phyloP scores from a whole-genome alignment of 2,329 filamentous ascomycete genomes.

The Samsoniella hepiali region DNA sequence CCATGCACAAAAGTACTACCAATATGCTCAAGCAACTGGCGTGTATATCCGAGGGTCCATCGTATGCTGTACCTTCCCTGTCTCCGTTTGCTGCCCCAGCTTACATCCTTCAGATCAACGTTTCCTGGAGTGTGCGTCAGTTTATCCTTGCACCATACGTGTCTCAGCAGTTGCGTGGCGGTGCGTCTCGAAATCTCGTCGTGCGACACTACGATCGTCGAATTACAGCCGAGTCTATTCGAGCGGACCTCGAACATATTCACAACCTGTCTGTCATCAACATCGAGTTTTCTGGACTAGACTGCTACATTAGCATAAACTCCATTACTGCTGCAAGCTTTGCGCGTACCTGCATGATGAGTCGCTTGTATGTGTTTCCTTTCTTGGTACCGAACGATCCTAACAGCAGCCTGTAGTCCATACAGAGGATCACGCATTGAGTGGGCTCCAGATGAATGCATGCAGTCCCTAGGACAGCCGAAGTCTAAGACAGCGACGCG shows the following conservation, averaged over 20 bases:
- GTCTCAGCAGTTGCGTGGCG: slow-evolving; percentile 58
- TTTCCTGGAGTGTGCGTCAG: slow-evolving; percentile 69
- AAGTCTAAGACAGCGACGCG: slow-evolving; percentile 24
- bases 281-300: slow-evolving; percentile 54
- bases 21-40: slow-evolving; percentile 61
- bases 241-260: slow-evolving; percentile 76
- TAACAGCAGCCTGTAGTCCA: slow-evolving; percentile 43
- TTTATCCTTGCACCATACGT: slow-evolving; percentile 63
- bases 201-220: slow-evolving; percentile 56
- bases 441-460: slow-evolving; percentile 71
- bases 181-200: slow-evolving; percentile 72
- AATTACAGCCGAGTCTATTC: slow-evolving; percentile 62
- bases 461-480: slow-evolving; percentile 47
- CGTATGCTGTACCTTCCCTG: neutral
- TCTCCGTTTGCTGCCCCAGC: neutral
- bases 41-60: slow-evolving; percentile 58
- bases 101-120: slow-evolving; percentile 52
- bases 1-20: slow-evolving; percentile 62
- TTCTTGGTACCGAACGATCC: neutral
- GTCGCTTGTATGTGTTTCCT: slow-evolving; percentile 40
- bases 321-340: slow-evolving; percentile 73
- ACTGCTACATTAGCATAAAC: slow-evolving; percentile 70
- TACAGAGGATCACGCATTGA: slow-evolving; percentile 71
- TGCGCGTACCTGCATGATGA: slow-evolving; percentile 76
- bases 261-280: slow-evolving; percentile 71